phyloP scores from a whole-genome alignment of 2,329 filamentous ascomycete genomes.

The Diplocarpon rosae region DNA sequence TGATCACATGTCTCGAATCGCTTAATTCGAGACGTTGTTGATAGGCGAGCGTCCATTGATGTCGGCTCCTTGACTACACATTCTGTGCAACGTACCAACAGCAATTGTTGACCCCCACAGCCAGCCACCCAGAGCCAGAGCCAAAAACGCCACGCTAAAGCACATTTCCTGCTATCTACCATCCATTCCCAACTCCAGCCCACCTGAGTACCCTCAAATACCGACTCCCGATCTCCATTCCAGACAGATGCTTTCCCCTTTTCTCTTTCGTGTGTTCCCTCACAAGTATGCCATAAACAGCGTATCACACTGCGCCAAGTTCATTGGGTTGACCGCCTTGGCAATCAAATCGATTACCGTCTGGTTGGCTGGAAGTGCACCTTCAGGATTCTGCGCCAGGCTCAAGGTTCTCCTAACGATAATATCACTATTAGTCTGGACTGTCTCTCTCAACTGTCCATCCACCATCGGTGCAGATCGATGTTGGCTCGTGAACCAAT shows the following conservation, averaged over 20 bases:
- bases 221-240: not conserved
- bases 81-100: not conserved
- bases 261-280: constrained; percentile 9
- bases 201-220: not conserved
- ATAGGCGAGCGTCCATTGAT: no score
- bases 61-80: not conserved
- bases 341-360: constrained; percentile 91
- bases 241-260: not conserved
- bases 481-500: constrained; percentile 81
- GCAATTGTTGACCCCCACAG: not conserved
- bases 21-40: no score
- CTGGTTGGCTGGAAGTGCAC: constrained; percentile 87
- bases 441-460: constrained; percentile 57
- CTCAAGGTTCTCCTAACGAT: constrained; percentile 86
- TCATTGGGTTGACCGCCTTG: constrained; percentile 85
- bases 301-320: constrained; percentile 77
- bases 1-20: no score
- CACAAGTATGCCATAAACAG: constrained; percentile 97
- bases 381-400: constrained; percentile 59
- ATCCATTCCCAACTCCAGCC: constrained; percentile 2
- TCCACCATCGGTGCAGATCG: constrained; percentile 48
- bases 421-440: constrained; percentile 77
- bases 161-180: constrained; percentile 2
- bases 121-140: not conserved
- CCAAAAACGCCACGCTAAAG: constrained; percentile 17